These are phyloP conservation scores for Verticillium dahliae DNA, from an alignment of 2,329 filamentous ascomycete genomes.

Conservation along the genomic window DNA sequence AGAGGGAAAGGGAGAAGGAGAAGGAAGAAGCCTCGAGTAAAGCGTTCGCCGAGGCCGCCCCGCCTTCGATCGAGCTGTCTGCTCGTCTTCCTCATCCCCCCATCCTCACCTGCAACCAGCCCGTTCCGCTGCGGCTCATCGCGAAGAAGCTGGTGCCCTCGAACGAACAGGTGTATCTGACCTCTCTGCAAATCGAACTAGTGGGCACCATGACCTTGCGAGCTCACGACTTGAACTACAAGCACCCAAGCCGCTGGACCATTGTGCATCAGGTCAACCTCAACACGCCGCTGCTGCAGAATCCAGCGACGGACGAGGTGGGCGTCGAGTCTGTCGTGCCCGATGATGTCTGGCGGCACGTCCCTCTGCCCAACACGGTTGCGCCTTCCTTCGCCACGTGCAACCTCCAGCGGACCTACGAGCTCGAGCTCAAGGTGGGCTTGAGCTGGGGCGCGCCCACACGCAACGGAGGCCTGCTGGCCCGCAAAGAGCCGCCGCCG, in stretches of 20 bases:
- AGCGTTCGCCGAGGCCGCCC: conserved; percentile 27
- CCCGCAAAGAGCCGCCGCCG: conserved; percentile 28
- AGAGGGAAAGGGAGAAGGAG: conserved; percentile 13
- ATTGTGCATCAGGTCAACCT: conserved; percentile 67
- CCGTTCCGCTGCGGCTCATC: conserved; percentile 73
- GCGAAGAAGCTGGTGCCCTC: conserved; percentile 68
- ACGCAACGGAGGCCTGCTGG: conserved; percentile 16
- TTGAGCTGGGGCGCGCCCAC: conserved; percentile 62
- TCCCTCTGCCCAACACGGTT: conserved; percentile 74
- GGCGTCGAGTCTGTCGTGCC: conserved; percentile 67
- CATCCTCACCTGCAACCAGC: conserved; percentile 83
- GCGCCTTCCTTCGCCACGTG: conserved; percentile 84
- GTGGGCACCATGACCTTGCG: conserved; percentile 73
- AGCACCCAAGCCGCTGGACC: conserved; percentile 69
- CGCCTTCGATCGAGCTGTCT: conserved; percentile 68
- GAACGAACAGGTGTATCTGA: conserved; percentile 65
- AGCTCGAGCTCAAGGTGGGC: conserved; percentile 75
- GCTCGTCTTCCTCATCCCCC: conserved; percentile 80
- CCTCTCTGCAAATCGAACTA: conserved; percentile 74
- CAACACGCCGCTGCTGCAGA: conserved; percentile 58
- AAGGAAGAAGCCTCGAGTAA: conserved; percentile 2
- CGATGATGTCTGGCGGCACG: conserved; percentile 63
- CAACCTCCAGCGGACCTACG: conserved; percentile 77
- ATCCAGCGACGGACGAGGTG: conserved; percentile 44
- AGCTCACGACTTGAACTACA: conserved; percentile 66